Percentiles rank a stretch among this genome's conserved stretches.
These are phyloP conservation scores for Selaginella moellendorffii DNA, from an alignment of 75 land plant genomes.

Conservation along the genomic window DNA sequence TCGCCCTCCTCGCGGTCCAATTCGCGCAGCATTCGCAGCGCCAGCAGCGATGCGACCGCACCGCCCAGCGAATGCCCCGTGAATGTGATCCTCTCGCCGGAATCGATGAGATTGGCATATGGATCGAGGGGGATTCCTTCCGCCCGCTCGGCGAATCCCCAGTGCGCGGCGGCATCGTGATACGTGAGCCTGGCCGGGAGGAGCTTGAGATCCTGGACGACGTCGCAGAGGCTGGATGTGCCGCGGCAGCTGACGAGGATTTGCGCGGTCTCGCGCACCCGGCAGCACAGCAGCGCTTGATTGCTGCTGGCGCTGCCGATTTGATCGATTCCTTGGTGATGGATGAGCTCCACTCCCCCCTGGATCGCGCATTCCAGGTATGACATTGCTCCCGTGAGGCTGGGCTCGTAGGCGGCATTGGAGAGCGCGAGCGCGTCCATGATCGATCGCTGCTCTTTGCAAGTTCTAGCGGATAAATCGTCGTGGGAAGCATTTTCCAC, in stretches of 20 bases:
- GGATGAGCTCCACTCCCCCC: too few relatives aligned
- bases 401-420: too few relatives aligned
- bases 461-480: too few relatives aligned
- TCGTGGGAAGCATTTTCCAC: too few relatives aligned
- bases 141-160: conserved; percentile 1
- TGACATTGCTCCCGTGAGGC: too few relatives aligned
- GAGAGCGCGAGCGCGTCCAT: too few relatives aligned
- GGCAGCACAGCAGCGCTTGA: too few relatives aligned
- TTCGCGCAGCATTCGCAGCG: background rate
- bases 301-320: too few relatives aligned
- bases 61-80: conserved; percentile 12
- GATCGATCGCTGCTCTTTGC: too few relatives aligned
- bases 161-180: background rate
- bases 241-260: conserved; percentile 1
- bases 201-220: conserved; percentile 3
- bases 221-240: background rate
- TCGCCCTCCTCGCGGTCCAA: background rate
- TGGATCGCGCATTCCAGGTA: too few relatives aligned
- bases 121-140: background rate
- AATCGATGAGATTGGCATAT: background rate
- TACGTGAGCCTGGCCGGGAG: background rate
- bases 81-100: conserved; percentile 12
- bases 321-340: too few relatives aligned
- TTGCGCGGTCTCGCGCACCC: too few relatives aligned
- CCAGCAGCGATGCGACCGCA: conserved; percentile 8